Evolutionary conservation across 2,329 filamentous ascomycete species (phyloP).

Genomic region (Aureobasidium leucospermi): DNA sequence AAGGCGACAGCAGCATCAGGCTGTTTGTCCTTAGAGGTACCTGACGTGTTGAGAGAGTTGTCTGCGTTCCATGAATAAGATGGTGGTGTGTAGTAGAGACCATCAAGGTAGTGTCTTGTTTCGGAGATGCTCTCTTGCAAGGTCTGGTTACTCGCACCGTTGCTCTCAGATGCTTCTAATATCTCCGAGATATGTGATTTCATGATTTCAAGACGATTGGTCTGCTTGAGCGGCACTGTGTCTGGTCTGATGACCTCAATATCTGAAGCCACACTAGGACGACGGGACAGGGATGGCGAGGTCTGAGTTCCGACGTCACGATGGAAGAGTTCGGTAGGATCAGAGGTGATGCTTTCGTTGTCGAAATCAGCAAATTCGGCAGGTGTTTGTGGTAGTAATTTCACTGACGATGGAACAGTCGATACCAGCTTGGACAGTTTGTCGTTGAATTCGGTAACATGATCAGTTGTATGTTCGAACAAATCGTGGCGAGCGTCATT

Average conservation of each 20-base stretch:
- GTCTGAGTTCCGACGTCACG: conserved; percentile 76
- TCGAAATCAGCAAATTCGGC: conserved; percentile 38
- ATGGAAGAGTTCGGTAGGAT: conserved; percentile 73
- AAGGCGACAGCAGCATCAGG: conserved; percentile 65
- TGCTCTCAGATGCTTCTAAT: conserved; percentile 42
- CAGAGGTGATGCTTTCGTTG: conserved; percentile 44
- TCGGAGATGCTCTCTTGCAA: conserved; percentile 45
- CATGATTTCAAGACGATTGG: conserved; percentile 43
- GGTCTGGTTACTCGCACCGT: conserved; percentile 45
- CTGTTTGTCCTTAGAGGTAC: conserved; percentile 37
- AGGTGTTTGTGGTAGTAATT: conserved; percentile 19
- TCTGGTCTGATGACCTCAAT: conserved; percentile 24
- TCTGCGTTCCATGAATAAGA: conserved; percentile 26
- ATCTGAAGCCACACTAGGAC: conserved; percentile 22
- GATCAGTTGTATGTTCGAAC: conserved; percentile 42
- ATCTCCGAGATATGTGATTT: conserved; percentile 45
- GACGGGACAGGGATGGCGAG: conserved; percentile 43
- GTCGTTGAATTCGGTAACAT: conserved; percentile 49
- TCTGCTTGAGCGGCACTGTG: conserved; percentile 27
- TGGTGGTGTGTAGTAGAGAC: conserved; percentile 41
- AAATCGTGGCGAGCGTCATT: conserved; percentile 52
- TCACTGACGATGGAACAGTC: conserved; percentile 44
- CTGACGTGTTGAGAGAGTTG: conserved; percentile 20
- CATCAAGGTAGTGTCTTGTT: conserved; percentile 60
- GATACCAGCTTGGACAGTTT: conserved; percentile 55